Base-by-base conservation (phyloP, 2,329 filamentous ascomycete genomes). In the Venturia nashicola region DNA sequence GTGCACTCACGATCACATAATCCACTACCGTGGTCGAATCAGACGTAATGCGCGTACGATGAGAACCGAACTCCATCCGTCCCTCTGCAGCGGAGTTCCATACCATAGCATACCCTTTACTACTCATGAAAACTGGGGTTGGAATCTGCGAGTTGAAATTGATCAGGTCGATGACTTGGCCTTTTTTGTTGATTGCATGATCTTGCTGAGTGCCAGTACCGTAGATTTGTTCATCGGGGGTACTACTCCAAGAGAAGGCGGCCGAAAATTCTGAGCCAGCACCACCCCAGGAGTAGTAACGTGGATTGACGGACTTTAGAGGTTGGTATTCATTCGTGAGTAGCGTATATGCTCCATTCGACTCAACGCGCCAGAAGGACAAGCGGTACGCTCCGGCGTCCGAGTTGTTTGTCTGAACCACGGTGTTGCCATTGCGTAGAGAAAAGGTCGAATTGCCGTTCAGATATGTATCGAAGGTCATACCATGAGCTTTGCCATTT, bases 301-400 rank as follows among this genome's bases (percentile, higher is more conserved):
- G 67, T 0, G 74, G 71, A 42, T 74, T 73, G 12, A 74, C 65
- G 0, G 72, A 72, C 40, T 75, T 75, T 32, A 74, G 44, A 40
- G 72, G 68, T 27, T 68, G 65, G 63, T 80, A 83, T 62, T 75
- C 75, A 8, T 83, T 82, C 68, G 70, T 82, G 1, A 75, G 77
- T 18, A 78, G 79, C 62, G 83, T 82, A 69, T 83, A 79, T 67
- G 72, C 76, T 23, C 75, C 74, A 59, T 76, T 68, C 1, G 61
- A 27, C 55, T 76, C 72, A 12, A 75, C 65, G 6, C 74, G 69
- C 60, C 71, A 74, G 66, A 76, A 76, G 0, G 72, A 70, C 3
- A 76, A 68, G 16, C 51, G 51, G 16, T 57, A 57, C 5, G 51
- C 51, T 36, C 51, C 51, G 32, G 51, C 36, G 16, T 36, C 32